Evolutionary conservation across 192 early-diverging fungal species (phyloP).

Genomic region (Cladochytrium replicatum): DNA sequence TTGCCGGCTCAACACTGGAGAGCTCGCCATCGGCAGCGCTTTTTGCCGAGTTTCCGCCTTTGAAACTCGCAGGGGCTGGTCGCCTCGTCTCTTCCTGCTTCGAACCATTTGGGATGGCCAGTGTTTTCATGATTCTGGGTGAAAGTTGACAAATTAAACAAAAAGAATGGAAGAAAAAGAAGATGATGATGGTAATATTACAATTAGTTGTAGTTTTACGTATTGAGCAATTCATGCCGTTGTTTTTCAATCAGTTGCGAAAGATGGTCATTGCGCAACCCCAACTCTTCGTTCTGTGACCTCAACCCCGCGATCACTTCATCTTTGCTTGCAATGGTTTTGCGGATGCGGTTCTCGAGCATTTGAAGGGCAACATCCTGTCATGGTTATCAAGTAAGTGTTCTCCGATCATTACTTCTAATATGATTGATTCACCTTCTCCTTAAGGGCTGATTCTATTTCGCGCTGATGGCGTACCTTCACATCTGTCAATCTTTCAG

Average conservation of each 20-base stretch:
- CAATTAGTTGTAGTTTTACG: too few species aligned
- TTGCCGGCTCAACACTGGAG: too few species aligned
- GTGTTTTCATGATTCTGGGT: too few species aligned
- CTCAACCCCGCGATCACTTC: slow-evolving; percentile 24
- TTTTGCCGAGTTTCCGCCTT: too few species aligned
- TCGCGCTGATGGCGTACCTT: slow-evolving; percentile 7
- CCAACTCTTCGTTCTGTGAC: slow-evolving; percentile 31
- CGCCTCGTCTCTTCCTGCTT: too few species aligned
- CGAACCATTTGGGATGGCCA: too few species aligned
- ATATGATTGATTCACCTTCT: slow-evolving; percentile 38
- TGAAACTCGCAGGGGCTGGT: too few species aligned
- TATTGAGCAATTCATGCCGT: slow-evolving; percentile 35
- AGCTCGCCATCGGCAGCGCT: too few species aligned
- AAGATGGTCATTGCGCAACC: slow-evolving; percentile 25
- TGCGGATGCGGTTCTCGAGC: slow-evolving; percentile 34
- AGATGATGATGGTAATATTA: too few species aligned
- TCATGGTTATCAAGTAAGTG: not conserved
- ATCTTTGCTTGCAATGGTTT: slow-evolving; percentile 32
- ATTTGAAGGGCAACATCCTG: slow-evolving; percentile 31
- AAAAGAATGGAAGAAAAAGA: too few species aligned
- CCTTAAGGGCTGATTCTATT: slow-evolving; percentile 20
- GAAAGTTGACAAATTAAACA: too few species aligned
- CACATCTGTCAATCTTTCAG: slow-evolving; percentile 12
- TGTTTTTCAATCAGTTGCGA: slow-evolving; percentile 41
- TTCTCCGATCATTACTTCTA: not conserved